Evolutionary conservation across 2,329 filamentous ascomycete genomes (phyloP).

Genomic region (Epichloe gansuensis): DNA sequence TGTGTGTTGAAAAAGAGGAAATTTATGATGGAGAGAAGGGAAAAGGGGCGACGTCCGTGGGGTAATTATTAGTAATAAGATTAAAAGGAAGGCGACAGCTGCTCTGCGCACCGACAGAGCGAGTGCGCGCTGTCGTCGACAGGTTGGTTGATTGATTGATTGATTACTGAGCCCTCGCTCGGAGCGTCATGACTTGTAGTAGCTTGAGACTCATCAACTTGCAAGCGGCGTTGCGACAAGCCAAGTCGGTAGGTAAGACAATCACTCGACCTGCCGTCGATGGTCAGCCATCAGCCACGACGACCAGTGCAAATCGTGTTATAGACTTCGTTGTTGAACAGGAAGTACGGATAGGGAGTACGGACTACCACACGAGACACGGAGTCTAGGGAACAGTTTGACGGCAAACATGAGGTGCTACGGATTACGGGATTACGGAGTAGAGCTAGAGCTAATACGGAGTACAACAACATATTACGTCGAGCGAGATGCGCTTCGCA

Average conservation of each 20-base stretch:
- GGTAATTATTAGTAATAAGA: neutral
- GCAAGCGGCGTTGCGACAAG: too few species aligned
- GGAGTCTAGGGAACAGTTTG: conserved; percentile 1
- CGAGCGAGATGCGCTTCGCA: too few species aligned
- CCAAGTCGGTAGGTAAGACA: too few species aligned
- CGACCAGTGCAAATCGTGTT: too few species aligned
- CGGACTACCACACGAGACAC: conserved; percentile 6
- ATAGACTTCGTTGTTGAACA: too few species aligned
- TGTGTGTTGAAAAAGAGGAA: neutral
- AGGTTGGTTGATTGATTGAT: neutral
- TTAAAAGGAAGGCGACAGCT: neutral
- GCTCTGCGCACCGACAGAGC: neutral
- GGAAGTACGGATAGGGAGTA: neutral
- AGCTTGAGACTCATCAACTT: too few species aligned
- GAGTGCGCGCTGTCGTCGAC: neutral
- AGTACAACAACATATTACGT: too few species aligned
- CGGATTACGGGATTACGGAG: too few species aligned
- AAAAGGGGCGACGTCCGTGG: conserved; percentile 1
- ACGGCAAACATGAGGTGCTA: too few species aligned
- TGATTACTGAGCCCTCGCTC: neutral
- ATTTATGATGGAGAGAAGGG: neutral
- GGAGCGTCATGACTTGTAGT: neutral
- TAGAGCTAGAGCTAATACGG: too few species aligned
- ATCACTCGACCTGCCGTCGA: too few species aligned
- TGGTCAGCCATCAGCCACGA: too few species aligned